These are phyloP conservation scores for Nitzschia sp. DNA, from an alignment of 108 stramenopile genomes.

Conservation along the genomic window DNA sequence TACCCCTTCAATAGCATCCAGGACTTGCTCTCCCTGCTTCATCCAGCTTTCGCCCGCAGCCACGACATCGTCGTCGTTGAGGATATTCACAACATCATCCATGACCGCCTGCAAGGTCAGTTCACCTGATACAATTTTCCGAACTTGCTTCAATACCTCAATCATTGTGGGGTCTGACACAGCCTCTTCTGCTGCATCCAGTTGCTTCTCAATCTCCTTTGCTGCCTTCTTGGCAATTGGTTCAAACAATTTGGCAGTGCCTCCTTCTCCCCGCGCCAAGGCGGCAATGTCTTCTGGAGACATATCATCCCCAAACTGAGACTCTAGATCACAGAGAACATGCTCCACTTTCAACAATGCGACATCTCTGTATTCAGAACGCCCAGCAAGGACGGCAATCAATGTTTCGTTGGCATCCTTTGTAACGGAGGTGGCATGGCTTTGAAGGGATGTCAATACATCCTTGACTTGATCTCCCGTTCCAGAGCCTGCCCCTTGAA, in stretches of 20 bases:
- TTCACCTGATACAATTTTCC: constrained; percentile 78
- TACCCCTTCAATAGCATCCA: constrained; percentile 85
- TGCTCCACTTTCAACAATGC: constrained; percentile 75
- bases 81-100: constrained; percentile 71
- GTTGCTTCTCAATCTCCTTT: constrained; percentile 79
- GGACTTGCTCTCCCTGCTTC: constrained; percentile 64
- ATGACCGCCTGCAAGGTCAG: constrained; percentile 60
- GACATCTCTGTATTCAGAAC: constrained; percentile 69
- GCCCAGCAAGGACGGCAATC: constrained; percentile 68
- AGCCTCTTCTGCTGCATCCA: constrained; percentile 69
- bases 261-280: constrained; percentile 75
- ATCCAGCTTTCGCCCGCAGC: constrained; percentile 72
- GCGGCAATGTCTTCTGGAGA: constrained; percentile 74
- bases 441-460: constrained; percentile 58
- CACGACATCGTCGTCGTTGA: constrained; percentile 81
- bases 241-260: constrained; percentile 77
- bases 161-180: constrained; percentile 56
- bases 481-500: constrained; percentile 37
- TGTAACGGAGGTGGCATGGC: constrained; percentile 49
- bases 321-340: constrained; percentile 65
- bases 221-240: constrained; percentile 82
- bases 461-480: constrained; percentile 49
- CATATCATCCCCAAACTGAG: constrained; percentile 69
- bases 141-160: constrained; percentile 60
- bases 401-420: constrained; percentile 80